These are phyloP conservation scores for Austroboletus niveus DNA, from an alignment of 1,284 basidiomycete genomes.

Conservation along the genomic window DNA sequence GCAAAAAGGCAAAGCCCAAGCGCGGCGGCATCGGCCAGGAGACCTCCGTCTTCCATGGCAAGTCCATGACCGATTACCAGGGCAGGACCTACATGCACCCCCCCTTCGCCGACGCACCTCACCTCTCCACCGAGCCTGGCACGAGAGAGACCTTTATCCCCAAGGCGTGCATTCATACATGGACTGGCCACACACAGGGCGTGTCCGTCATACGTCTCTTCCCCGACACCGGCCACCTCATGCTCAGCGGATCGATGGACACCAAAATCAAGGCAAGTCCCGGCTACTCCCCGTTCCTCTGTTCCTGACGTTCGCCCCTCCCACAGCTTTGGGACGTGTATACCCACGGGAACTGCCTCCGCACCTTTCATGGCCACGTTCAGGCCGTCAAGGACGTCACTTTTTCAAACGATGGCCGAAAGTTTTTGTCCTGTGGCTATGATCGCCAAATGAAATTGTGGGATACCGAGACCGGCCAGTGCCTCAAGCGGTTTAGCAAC, in stretches of 20 bases:
- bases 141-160: slow-evolving; percentile 93
- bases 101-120: slow-evolving; percentile 77
- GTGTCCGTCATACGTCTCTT: slow-evolving; percentile 93
- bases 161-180: slow-evolving; percentile 94
- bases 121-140: slow-evolving; percentile 78
- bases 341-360: slow-evolving; percentile 92
- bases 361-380: slow-evolving; percentile 96
- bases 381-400: slow-evolving; percentile 96
- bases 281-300: background rate
- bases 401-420: slow-evolving; percentile 90
- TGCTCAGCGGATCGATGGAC: slow-evolving; percentile 96
- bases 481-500: slow-evolving; percentile 92
- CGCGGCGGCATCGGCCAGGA: slow-evolving; percentile 83
- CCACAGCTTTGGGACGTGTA: slow-evolving; percentile 96
- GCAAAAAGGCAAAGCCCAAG: slow-evolving; percentile 76
- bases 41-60: slow-evolving; percentile 94
- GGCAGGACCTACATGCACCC: slow-evolving; percentile 98
- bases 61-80: slow-evolving; percentile 95
- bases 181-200: slow-evolving; percentile 97
- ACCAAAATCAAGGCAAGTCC: slow-evolving; percentile 90
- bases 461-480: slow-evolving; percentile 99
- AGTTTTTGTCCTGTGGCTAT: slow-evolving; percentile 92
- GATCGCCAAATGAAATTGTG: slow-evolving; percentile 98
- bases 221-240: slow-evolving; percentile 88
- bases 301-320: slow-evolving; percentile 4